Conservation (phyloP, 2,329 filamentous ascomycete species). For the Phoma sp. region DNA sequence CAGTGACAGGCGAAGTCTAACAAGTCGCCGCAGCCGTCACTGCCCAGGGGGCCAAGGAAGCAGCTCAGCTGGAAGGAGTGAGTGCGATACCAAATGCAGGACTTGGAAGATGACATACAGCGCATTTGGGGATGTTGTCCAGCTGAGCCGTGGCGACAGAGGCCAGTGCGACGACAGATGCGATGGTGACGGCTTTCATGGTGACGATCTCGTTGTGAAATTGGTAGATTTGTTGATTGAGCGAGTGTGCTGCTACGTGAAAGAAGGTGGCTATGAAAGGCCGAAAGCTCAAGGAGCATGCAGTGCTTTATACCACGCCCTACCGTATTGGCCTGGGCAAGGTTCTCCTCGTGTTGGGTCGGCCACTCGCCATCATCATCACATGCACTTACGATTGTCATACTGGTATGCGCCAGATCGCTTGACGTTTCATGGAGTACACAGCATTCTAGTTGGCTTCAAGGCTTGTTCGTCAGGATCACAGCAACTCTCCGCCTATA, state of each 20-base stretch:
- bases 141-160: slow-evolving; percentile 55
- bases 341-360: slow-evolving; percentile 20
- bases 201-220: slow-evolving; percentile 24
- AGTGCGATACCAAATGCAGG: slow-evolving; percentile 11
- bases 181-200: slow-evolving; percentile 48
- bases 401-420: slow-evolving; percentile 19
- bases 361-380: slow-evolving; percentile 26
- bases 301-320: slow-evolving; percentile 29
- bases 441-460: slow-evolving; percentile 14
- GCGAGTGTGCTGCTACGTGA: not conserved
- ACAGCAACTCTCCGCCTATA: slow-evolving; percentile 25
- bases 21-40: slow-evolving; percentile 54
- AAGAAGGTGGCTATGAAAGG: not conserved
- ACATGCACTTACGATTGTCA: slow-evolving; percentile 26
- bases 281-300: not conserved
- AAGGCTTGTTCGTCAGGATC: slow-evolving; percentile 15
- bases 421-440: slow-evolving; percentile 10
- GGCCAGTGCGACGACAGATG: slow-evolving; percentile 51
- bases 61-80: slow-evolving; percentile 51
- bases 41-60: slow-evolving; percentile 51
- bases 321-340: slow-evolving; percentile 18
- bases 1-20: slow-evolving; percentile 56
- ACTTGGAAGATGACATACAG: slow-evolving; percentile 45
- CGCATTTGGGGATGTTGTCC: slow-evolving; percentile 53
- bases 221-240: not conserved